These are phyloP conservation scores for Niveomyces coronatus DNA, from an alignment of 2,329 filamentous ascomycete species.

Conservation along the genomic window DNA sequence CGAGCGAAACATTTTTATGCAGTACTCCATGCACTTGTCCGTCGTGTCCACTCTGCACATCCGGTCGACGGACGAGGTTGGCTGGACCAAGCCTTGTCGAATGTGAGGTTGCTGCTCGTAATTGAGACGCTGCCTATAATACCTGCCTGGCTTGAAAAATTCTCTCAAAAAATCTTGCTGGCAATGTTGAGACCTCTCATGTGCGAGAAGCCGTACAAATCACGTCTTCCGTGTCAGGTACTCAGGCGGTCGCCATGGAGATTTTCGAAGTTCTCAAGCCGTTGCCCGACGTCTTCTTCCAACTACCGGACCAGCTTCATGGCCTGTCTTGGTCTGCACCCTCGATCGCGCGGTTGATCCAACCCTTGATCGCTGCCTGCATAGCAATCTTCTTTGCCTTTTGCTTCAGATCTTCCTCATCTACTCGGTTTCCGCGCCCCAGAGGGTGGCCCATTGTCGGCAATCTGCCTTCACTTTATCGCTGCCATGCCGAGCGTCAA, in stretches of 20 bases:
- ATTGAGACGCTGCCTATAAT: too few relatives aligned
- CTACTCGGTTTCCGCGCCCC: neutral
- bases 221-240: too few relatives aligned
- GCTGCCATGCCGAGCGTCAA: slow-evolving; percentile 2
- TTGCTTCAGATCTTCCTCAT: neutral
- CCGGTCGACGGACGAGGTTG: too few relatives aligned
- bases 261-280: slow-evolving; percentile 4
- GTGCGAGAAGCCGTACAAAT: too few relatives aligned
- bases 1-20: too few relatives aligned
- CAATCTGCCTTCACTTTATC: slow-evolving; percentile 3
- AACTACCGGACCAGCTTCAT: slow-evolving; percentile 1
- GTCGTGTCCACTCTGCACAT: too few relatives aligned
- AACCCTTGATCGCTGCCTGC: slow-evolving; percentile 1
- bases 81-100: too few relatives aligned
- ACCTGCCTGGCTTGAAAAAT: too few relatives aligned
- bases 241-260: neutral
- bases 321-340: neutral
- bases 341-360: neutral
- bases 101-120: too few relatives aligned
- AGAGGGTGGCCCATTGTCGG: slow-evolving; percentile 3
- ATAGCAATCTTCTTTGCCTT: slow-evolving; percentile 1
- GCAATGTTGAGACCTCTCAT: too few relatives aligned
- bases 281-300: slow-evolving; percentile 1
- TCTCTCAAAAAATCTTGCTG: too few relatives aligned
- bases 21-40: too few relatives aligned